phyloP scores from a whole-genome alignment of 1,284 basidiomycete species.

The Rhodotorula sp. region DNA sequence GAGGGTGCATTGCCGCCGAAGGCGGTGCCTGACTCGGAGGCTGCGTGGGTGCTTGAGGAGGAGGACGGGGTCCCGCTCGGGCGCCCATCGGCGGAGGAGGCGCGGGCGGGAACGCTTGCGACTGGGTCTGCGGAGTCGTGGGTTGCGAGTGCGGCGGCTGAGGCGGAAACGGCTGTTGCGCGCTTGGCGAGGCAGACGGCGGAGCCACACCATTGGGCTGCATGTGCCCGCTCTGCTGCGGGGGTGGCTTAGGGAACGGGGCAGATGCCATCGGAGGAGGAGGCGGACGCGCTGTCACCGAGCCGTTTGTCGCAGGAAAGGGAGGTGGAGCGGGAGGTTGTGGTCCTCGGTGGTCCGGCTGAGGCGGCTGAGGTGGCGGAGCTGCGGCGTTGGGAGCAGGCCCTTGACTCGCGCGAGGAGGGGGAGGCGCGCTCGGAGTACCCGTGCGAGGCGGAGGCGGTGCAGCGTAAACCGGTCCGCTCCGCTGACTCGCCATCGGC shows the following conservation, averaged over 20 bases:
- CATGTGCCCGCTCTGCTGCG: not conserved
- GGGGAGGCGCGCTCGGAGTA: conserved; percentile 8
- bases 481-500: not conserved
- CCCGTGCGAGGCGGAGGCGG: conserved; percentile 9
- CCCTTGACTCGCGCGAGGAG: not conserved
- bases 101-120: not conserved
- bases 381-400: not conserved
- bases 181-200: not conserved
- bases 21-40: not conserved
- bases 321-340: not conserved
- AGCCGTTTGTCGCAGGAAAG: not conserved
- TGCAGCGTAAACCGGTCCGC: conserved; percentile 3
- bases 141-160: not conserved
- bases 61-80: not conserved
- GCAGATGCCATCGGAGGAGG: not conserved
- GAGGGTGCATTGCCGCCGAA: not conserved
- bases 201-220: not conserved
- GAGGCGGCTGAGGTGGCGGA: not conserved
- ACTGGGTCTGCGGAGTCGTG: not conserved
- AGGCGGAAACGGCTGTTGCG: not conserved
- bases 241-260: no score
- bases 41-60: not conserved
- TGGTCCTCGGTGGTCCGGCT: no score
- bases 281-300: not conserved
- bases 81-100: not conserved